These are phyloP conservation scores for Blastobotrys muscicola DNA, from an alignment of 805 yeast species.

Conservation along the genomic window DNA sequence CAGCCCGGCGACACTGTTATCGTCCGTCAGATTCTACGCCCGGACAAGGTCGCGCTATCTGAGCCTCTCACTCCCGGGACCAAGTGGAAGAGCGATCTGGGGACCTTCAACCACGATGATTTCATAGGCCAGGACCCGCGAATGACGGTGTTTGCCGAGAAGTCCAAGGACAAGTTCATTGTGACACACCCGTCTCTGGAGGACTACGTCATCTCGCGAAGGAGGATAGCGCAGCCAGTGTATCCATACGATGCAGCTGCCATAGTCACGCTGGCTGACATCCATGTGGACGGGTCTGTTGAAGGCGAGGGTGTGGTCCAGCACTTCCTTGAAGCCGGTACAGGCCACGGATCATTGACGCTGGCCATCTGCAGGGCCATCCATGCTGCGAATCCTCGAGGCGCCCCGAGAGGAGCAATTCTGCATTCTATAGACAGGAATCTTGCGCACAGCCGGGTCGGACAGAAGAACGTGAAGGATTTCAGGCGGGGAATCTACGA, in stretches of 20 bases:
- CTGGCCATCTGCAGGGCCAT: constrained; percentile 34
- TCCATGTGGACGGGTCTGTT: constrained; percentile 27
- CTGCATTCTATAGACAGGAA: constrained; percentile 39
- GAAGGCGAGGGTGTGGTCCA: neutral
- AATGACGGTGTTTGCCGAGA: constrained; percentile 22
- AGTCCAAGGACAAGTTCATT: constrained; percentile 25
- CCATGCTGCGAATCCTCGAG: constrained; percentile 35
- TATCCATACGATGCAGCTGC: constrained; percentile 41
- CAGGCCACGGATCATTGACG: constrained; percentile 46
- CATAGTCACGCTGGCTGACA: constrained; percentile 38
- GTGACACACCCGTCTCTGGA: constrained; percentile 36
- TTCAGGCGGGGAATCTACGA: constrained; percentile 37
- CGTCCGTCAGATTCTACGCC: constrained; percentile 22
- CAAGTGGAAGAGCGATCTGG: constrained; percentile 20
- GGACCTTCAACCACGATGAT: constrained; percentile 26
- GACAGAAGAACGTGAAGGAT: constrained; percentile 30
- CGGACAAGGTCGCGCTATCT: constrained; percentile 26
- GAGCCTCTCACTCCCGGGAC: constrained; percentile 22
- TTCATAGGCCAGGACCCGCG: constrained; percentile 34
- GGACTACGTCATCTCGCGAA: constrained; percentile 34
- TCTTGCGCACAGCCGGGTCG: constrained; percentile 33
- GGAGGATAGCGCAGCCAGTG: constrained; percentile 42
- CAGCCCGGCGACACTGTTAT: constrained; percentile 26
- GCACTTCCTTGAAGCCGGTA: constrained; percentile 44
- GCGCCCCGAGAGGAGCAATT: constrained; percentile 27